Percentiles rank a stretch among this genome's conserved stretches.
Conservation (phyloP, 768 basidiomycete genomes). For the Mycena filopes region DNA sequence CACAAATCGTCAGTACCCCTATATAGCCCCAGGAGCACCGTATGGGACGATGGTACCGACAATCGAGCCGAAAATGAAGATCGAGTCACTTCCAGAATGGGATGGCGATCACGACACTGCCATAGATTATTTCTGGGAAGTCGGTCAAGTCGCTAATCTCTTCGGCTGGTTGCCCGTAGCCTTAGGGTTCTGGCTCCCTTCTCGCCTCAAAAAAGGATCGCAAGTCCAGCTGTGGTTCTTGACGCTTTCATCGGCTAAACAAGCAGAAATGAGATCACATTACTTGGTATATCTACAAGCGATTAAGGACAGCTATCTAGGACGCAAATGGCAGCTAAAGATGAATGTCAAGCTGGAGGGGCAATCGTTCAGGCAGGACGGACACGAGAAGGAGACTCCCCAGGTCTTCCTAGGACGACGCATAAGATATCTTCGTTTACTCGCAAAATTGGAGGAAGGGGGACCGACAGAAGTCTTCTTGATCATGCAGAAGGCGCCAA, state of each 20-base stretch:
- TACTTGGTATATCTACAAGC: neutral
- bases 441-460: neutral
- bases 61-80: neutral
- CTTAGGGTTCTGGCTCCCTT: slow-evolving; percentile 4
- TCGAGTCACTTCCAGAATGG: slow-evolving; percentile 7
- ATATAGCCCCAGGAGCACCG: neutral
- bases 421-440: neutral
- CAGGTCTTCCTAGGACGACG: neutral
- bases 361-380: neutral
- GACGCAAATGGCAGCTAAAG: neutral
- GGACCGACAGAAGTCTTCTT: neutral
- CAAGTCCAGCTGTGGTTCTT: neutral
- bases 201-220: neutral
- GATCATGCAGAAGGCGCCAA: slow-evolving; percentile 2
- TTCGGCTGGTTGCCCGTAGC: neutral
- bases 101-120: neutral
- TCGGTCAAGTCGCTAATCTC: neutral
- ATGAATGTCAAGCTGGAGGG: neutral
- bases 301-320: neutral
- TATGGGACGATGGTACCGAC: neutral
- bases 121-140: slow-evolving; percentile 4
- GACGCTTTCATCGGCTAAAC: neutral
- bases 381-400: neutral
- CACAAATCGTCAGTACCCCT: no score
- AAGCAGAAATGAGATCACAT: neutral